phyloP scores from a whole-genome alignment of 78 protist genomes.

The Dictyostelium citrinum region DNA sequence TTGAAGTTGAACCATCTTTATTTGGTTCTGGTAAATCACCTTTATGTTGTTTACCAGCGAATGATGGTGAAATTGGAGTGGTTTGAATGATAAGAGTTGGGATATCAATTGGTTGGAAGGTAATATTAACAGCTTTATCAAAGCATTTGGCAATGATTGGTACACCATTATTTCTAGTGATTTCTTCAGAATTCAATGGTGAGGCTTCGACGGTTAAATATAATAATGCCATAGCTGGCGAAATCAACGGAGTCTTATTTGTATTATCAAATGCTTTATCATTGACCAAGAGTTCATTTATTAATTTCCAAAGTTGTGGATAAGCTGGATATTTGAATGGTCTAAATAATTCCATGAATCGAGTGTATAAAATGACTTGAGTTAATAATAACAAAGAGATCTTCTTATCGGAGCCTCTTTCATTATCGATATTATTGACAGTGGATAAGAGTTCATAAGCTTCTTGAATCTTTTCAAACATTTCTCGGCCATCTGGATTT shows the following conservation, averaged over 20 bases:
- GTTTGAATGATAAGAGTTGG: slow-evolving; percentile 54
- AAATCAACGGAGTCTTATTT: slow-evolving; percentile 66
- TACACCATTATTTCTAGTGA: slow-evolving; percentile 86
- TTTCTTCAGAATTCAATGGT: slow-evolving; percentile 88
- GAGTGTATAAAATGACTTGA: slow-evolving; percentile 85
- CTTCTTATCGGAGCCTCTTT: slow-evolving; percentile 85
- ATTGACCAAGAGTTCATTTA: slow-evolving; percentile 31
- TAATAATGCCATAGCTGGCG: slow-evolving; percentile 78
- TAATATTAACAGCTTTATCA: slow-evolving; percentile 14
- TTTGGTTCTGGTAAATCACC: slow-evolving; percentile 72
- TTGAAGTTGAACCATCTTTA: neutral
- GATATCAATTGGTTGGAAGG: neutral
- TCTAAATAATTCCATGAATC: slow-evolving; percentile 72
- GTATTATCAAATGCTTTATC: slow-evolving; percentile 39
- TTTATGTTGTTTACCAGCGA: slow-evolving; percentile 54
- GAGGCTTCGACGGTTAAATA: slow-evolving; percentile 85
- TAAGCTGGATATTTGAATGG: slow-evolving; percentile 93
- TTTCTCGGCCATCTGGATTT: slow-evolving; percentile 87
- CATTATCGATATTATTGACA: slow-evolving; percentile 90
- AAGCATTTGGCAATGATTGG: slow-evolving; percentile 64
- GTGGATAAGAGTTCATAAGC: slow-evolving; percentile 86
- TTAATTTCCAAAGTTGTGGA: slow-evolving; percentile 72
- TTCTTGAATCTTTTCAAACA: slow-evolving; percentile 87
- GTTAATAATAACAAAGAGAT: slow-evolving; percentile 78
- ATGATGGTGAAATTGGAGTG: slow-evolving; percentile 64